Evolutionary conservation across 2,329 filamentous ascomycete genomes (phyloP).

Genomic region (Colletotrichum musae): DNA sequence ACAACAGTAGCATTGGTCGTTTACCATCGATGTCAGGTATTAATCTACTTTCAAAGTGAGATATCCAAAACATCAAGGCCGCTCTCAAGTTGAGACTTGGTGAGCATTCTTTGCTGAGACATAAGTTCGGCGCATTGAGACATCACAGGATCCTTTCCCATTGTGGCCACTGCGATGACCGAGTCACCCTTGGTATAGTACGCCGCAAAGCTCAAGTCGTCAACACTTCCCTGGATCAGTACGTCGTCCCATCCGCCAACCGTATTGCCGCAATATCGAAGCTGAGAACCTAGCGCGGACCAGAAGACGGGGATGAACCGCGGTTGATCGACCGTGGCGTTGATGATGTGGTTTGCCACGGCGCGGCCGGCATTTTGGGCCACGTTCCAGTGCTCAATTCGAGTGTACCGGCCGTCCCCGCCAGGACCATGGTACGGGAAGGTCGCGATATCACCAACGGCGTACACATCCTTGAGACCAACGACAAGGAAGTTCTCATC

Average conservation of each 20-base stretch:
- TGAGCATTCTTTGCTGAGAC: conserved; percentile 84
- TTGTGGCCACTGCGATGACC: conserved; percentile 90
- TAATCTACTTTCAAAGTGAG: too few relatives aligned
- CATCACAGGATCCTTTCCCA: conserved; percentile 92
- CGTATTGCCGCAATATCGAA: conserved; percentile 95
- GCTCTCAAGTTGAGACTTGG: conserved; percentile 63
- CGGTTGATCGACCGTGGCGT: conserved; percentile 72
- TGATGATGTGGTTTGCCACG: conserved; percentile 83
- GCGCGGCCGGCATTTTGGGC: conserved; percentile 91
- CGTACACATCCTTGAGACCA: conserved; percentile 87
- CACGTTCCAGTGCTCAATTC: conserved; percentile 99
- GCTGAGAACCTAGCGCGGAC: conserved; percentile 90
- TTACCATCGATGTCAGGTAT: too few relatives aligned
- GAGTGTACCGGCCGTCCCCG: conserved; percentile 78
- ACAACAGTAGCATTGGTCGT: too few relatives aligned
- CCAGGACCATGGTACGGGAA: conserved; percentile 95
- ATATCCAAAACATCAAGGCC: too few relatives aligned
- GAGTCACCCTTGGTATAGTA: conserved; percentile 91
- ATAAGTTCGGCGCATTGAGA: conserved; percentile 87
- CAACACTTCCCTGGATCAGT: conserved; percentile 82
- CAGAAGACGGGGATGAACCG: conserved; percentile 96
- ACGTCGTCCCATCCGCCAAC: conserved; percentile 86
- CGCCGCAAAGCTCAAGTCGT: conserved; percentile 86
- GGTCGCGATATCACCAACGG: conserved; percentile 94
- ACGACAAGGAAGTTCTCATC: conserved; percentile 85